Evolutionary conservation across 768 basidiomycete genomes (phyloP).

Genomic region (Multifurca ochricompacta): DNA sequence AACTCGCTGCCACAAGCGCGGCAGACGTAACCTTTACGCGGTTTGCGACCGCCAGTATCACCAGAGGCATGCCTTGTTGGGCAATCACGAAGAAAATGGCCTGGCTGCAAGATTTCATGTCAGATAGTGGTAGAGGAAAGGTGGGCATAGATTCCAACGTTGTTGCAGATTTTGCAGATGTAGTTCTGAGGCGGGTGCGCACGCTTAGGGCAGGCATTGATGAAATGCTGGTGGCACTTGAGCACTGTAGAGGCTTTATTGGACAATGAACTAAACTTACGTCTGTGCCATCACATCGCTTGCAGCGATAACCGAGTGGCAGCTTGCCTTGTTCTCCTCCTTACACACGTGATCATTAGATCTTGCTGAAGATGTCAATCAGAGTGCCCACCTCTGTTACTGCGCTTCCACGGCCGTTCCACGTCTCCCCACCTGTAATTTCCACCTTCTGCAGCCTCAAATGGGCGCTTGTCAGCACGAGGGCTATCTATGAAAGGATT

Average conservation of each 20-base stretch:
- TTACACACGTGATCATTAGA: not conserved
- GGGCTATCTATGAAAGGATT: conserved; percentile 56
- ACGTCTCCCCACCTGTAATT: conserved; percentile 68
- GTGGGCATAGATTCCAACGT: conserved; percentile 34
- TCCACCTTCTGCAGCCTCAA: conserved; percentile 41
- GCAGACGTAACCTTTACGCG: conserved; percentile 82
- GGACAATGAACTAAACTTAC: conserved; percentile 31
- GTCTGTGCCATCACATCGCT: conserved; percentile 67
- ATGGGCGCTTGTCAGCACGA: conserved; percentile 44
- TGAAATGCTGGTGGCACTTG: conserved; percentile 50
- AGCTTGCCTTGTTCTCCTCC: conserved; percentile 45
- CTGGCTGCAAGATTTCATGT: conserved; percentile 40
- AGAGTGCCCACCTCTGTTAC: conserved; percentile 39
- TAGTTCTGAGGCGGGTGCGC: conserved; percentile 77
- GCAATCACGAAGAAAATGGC: conserved; percentile 85
- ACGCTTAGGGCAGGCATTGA: conserved; percentile 68
- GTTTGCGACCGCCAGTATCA: conserved; percentile 78
- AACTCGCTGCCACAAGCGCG: conserved; percentile 81
- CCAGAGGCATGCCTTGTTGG: conserved; percentile 70
- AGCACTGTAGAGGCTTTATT: not conserved
- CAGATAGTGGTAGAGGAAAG: not conserved
- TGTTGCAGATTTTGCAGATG: conserved; percentile 78
- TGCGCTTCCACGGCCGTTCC: conserved; percentile 49
- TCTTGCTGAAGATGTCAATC: not conserved
- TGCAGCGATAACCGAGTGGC: conserved; percentile 69